phyloP scores from a whole-genome alignment of 2,329 filamentous ascomycete genomes.

The Fusarium coffeatum region DNA sequence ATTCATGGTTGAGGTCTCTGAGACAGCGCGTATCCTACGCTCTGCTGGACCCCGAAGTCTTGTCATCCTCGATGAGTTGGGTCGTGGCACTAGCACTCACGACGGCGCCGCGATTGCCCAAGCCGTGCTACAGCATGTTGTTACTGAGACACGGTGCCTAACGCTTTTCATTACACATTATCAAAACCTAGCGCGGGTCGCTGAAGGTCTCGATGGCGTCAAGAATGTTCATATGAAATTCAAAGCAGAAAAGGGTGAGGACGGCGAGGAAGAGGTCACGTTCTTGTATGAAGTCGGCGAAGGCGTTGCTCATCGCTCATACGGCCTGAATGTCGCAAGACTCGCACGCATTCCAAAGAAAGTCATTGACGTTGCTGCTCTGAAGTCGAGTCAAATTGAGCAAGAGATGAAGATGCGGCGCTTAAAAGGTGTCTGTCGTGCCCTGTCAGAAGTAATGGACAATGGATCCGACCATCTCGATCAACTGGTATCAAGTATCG shows the following conservation, averaged over 20 bases:
- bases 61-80: constrained; percentile 94
- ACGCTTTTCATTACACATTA: constrained; percentile 99
- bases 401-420: constrained; percentile 73
- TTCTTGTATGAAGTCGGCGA: constrained; percentile 94
- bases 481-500: constrained; percentile 66
- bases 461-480: constrained; percentile 59
- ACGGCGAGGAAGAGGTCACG: constrained; percentile 81
- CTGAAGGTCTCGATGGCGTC: constrained; percentile 75
- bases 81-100: constrained; percentile 92
- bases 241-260: constrained; percentile 56
- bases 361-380: constrained; percentile 82
- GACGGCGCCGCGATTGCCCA: constrained; percentile 97
- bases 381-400: constrained; percentile 85
- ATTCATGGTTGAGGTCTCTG: constrained; percentile 97
- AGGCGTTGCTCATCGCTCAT: constrained; percentile 92
- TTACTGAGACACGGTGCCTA: constrained; percentile 77
- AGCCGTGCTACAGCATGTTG: constrained; percentile 87
- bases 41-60: constrained; percentile 85
- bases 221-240: constrained; percentile 97
- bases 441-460: constrained; percentile 57
- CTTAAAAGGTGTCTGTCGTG: constrained; percentile 61
- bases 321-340: constrained; percentile 92
- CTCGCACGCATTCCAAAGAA: constrained; percentile 82
- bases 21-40: constrained; percentile 91
- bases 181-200: constrained; percentile 81